These are phyloP conservation scores for Cymbidium sinense DNA, from an alignment of 106 monocot genomes.

Conservation along the genomic window DNA sequence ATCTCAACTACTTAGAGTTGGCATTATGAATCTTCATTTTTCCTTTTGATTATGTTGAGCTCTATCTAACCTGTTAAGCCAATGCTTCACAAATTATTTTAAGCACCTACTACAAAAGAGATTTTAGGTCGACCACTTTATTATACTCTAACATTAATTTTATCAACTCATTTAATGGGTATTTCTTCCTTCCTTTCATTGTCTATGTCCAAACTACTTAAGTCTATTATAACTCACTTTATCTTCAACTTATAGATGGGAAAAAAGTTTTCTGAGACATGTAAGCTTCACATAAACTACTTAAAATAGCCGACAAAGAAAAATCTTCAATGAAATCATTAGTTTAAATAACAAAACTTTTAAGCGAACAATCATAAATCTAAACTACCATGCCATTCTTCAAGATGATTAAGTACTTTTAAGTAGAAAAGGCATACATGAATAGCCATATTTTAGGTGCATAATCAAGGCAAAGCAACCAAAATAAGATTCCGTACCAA, in stretches of 20 bases:
- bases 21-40: background rate
- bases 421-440: background rate
- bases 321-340: background rate
- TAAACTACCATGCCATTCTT: background rate
- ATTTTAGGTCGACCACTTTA: background rate
- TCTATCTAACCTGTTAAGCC: background rate
- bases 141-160: background rate
- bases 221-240: too few species aligned
- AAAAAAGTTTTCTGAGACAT: background rate
- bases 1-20: background rate
- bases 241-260: too few species aligned
- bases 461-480: background rate
- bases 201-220: background rate
- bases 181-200: background rate
- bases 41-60: background rate
- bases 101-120: background rate
- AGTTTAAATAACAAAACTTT: background rate
- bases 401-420: background rate
- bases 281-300: background rate
- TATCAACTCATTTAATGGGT: background rate
- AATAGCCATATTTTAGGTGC: background rate
- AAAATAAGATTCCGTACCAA: constrained; percentile 29
- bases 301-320: background rate
- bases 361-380: background rate
- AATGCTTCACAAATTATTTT: background rate